Base-by-base conservation (phyloP, 768 basidiomycete genomes). In the Lactifluus pinguis region DNA sequence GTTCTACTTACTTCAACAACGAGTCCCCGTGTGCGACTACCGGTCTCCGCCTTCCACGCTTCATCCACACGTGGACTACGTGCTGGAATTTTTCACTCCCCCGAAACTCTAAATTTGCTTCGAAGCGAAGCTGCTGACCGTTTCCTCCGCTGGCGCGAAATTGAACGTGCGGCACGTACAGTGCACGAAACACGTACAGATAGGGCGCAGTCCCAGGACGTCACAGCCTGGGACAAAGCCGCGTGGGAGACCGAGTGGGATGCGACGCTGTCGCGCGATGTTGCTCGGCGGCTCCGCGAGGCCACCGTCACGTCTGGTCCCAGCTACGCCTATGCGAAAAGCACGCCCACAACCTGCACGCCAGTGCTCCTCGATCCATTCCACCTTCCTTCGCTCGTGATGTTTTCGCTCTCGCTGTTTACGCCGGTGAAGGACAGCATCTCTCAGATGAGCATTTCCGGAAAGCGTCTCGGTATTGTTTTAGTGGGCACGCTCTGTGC, bases 231-330 rank as follows among this genome's bases (percentile, higher is more conserved):
- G 86, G 78, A 79, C 68, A 84, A 85, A 72, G 77, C 77, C 15
- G 77, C 73, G 52, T 87, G 85, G 85, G 86, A 87, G 68, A 75
- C 80, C 2, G 81, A 85, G 65, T 87, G 84, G 84, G 80, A 82
- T 66, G 71, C 71, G 15, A 73, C 72, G 38, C 73, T 87, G n/a
- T 86, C 85, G 19, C 74, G 76, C 41, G 84, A 87, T 53, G 84
- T 86, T 38, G 82, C 84, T 13, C 71, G 70, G 45, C 73, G 80
- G 15, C 62, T 80, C 53, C 76, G 80, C 34, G 75, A 80, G 49
- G 74, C 74, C 54, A 71, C 67, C 19, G 36, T 48, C 41, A 59
- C 48, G 2, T 53, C 48, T 30, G 17, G 39, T 38, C 51, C 44
- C 51, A 55, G 39, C 52, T 51, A 32, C 30, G 9, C 30, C 19